These are phyloP conservation scores for Gossypium trilobum DNA, from an alignment of 441 rosid genomes.

Conservation along the genomic window DNA sequence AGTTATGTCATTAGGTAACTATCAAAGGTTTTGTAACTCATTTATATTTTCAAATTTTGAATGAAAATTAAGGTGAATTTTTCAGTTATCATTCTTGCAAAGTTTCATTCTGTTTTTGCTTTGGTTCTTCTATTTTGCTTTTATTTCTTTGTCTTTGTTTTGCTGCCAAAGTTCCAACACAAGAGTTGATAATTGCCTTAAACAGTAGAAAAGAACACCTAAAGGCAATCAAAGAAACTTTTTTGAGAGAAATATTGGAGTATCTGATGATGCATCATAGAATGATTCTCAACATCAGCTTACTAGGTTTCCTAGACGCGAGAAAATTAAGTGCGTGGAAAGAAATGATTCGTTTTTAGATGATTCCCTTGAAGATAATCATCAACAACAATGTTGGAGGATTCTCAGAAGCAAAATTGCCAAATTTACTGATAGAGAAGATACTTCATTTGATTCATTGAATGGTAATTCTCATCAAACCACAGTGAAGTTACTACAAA, in stretches of 20 bases:
- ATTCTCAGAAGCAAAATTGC: constrained; percentile 22
- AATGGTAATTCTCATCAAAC: too few species aligned
- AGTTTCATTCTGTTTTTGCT: too few species aligned
- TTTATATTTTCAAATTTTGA: too few species aligned
- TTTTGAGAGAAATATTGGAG: constrained; percentile 11
- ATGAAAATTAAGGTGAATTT: too few species aligned
- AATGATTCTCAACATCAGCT: constrained; percentile 12
- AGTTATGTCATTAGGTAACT: too few species aligned
- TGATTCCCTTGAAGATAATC: constrained; percentile 32
- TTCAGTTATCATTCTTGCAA: too few species aligned
- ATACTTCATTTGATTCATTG: too few species aligned
- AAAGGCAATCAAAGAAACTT: constrained; percentile 14
- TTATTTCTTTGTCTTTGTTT: too few species aligned
- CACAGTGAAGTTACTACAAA: too few species aligned
- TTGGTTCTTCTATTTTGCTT: too few species aligned
- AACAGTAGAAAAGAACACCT: constrained; percentile 18
- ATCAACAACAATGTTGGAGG: constrained; percentile 13
- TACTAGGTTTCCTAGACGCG: constrained; percentile 13
- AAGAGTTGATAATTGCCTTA: background rate
- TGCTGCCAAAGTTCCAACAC: too few species aligned
- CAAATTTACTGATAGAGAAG: constrained; percentile 17
- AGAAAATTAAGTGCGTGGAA: constrained; percentile 21
- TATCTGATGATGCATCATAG: constrained; percentile 24
- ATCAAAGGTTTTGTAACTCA: too few species aligned
- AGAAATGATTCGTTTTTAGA: constrained; percentile 37